Conservation (phyloP, 1,284 basidiomycete species). For the Hypsizygus ulmarius region DNA sequence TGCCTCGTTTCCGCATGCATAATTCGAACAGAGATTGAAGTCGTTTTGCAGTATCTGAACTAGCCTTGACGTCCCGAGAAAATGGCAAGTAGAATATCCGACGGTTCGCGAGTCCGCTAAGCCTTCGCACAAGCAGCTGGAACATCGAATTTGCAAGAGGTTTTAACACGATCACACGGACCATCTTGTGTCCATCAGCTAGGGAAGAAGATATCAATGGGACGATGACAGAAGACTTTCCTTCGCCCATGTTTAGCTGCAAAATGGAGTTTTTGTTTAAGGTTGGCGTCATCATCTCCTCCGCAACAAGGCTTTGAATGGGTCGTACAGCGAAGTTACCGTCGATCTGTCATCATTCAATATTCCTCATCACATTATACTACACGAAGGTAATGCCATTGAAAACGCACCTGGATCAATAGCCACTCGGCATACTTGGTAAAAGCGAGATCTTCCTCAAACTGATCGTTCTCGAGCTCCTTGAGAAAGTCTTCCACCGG, state of each 20-base stretch:
- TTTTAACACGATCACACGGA: slow-evolving; percentile 49
- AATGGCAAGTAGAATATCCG: slow-evolving; percentile 50
- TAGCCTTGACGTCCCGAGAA: slow-evolving; percentile 36
- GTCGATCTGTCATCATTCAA: slow-evolving; percentile 36
- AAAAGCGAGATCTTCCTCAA: slow-evolving; percentile 18
- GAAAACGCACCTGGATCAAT: slow-evolving; percentile 40
- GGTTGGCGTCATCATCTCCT: slow-evolving; percentile 47
- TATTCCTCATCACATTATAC: background rate
- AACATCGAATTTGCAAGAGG: slow-evolving; percentile 39
- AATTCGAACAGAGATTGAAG: slow-evolving; percentile 33
- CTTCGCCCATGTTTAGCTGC: slow-evolving; percentile 61
- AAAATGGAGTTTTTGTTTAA: slow-evolving; percentile 34
- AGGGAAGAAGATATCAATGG: slow-evolving; percentile 40
- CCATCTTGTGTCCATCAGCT: slow-evolving; percentile 41
- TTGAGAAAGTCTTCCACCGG: slow-evolving; percentile 31
- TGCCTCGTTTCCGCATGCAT: slow-evolving; percentile 38
- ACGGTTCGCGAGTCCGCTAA: slow-evolving; percentile 43
- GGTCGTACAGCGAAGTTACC: slow-evolving; percentile 38
- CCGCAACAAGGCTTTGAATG: slow-evolving; percentile 40
- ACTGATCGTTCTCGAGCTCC: slow-evolving; percentile 32
- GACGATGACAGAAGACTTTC: slow-evolving; percentile 54
- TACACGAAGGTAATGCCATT: background rate
- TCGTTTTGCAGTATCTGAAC: slow-evolving; percentile 16
- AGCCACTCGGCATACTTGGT: slow-evolving; percentile 40
- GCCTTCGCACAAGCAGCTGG: slow-evolving; percentile 40